Evolutionary conservation across 2,329 filamentous ascomycete genomes (phyloP).

Genomic region (Metarhizium brunneum): DNA sequence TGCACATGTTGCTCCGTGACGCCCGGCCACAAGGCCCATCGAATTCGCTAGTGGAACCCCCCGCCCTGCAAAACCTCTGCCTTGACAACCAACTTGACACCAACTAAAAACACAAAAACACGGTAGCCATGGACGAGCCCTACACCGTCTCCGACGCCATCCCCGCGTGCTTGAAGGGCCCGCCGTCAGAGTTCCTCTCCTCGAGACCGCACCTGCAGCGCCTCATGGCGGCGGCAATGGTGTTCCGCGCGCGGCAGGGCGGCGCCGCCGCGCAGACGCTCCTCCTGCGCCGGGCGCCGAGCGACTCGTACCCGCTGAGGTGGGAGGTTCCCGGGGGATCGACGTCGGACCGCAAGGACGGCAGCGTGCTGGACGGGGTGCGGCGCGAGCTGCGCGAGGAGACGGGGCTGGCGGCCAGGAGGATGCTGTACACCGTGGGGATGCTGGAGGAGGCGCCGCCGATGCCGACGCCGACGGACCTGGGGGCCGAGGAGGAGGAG

Average conservation of each 20-base stretch:
- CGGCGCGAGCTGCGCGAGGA: slow-evolving; percentile 40
- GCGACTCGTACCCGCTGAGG: slow-evolving; percentile 11
- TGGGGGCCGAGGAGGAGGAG: slow-evolving; percentile 6
- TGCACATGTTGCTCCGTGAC: no score
- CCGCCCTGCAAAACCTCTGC: no score
- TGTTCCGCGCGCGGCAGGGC: slow-evolving; percentile 7
- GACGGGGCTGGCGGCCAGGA: slow-evolving; percentile 24
- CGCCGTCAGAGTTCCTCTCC: slow-evolving; percentile 7
- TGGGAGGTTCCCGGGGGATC: slow-evolving; percentile 13
- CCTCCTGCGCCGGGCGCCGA: slow-evolving; percentile 10
- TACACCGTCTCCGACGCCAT: background rate
- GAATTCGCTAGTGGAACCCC: no score
- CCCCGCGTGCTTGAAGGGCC: slow-evolving; percentile 6
- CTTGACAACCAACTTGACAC: no score
- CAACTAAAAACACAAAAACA: background rate
- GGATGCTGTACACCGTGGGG: slow-evolving; percentile 15
- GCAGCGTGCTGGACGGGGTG: slow-evolving; percentile 30
- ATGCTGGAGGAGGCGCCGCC: background rate
- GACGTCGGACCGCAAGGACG: slow-evolving; percentile 28
- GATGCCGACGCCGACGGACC: background rate
- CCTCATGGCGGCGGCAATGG: slow-evolving; percentile 12
- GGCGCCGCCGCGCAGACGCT: background rate
- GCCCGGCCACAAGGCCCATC: no score
- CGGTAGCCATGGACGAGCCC: background rate
- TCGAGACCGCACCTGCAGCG: slow-evolving; percentile 9